These are phyloP conservation scores for Arthromyces matolae DNA, from an alignment of 768 basidiomycete genomes.

Conservation along the genomic window DNA sequence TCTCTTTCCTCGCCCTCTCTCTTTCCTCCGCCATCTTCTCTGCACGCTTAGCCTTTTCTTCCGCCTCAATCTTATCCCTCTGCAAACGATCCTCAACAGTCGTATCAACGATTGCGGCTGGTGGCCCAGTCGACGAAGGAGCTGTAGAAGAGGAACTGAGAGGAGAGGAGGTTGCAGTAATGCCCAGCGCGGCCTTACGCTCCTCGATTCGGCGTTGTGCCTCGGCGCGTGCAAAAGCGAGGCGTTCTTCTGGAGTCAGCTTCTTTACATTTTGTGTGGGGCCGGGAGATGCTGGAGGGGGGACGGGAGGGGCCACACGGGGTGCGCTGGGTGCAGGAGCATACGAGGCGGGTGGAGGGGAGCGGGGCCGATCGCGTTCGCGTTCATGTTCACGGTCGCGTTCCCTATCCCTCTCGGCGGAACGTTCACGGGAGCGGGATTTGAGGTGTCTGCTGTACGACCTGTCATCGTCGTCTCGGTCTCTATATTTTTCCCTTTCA, in stretches of 20 bases:
- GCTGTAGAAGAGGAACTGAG: conserved; percentile 17
- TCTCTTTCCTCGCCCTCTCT: conserved; percentile 65
- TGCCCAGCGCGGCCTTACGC: conserved; percentile 81
- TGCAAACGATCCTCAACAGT: conserved; percentile 82
- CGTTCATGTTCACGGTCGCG: conserved; percentile 28
- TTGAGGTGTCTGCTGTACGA: conserved; percentile 25
- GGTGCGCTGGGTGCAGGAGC: conserved; percentile 41
- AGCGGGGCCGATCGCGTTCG: conserved; percentile 31
- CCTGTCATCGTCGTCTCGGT: conserved; percentile 41
- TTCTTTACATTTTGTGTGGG: conserved; percentile 61
- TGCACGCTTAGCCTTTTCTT: conserved; percentile 74
- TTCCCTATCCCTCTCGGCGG: conserved; percentile 31
- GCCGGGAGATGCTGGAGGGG: conserved; percentile 55
- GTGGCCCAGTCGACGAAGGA: neutral
- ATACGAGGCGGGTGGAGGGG: conserved; percentile 52
- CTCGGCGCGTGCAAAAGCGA: conserved; percentile 72
- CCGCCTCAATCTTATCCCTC: conserved; percentile 87
- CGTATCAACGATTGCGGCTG: conserved; percentile 50
- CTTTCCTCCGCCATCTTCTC: conserved; percentile 81
- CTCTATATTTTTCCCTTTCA: conserved; percentile 27
- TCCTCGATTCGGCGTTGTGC: conserved; percentile 81
- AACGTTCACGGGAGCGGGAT: conserved; percentile 37
- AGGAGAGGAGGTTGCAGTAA: conserved; percentile 48
- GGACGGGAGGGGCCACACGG: conserved; percentile 48
- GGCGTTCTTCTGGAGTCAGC: conserved; percentile 84